Evolutionary conservation across 2,329 filamentous ascomycete species (phyloP), one percentile per base, ranked within the genome.

Genomic region (Herpotrichia juniperi): DNA sequence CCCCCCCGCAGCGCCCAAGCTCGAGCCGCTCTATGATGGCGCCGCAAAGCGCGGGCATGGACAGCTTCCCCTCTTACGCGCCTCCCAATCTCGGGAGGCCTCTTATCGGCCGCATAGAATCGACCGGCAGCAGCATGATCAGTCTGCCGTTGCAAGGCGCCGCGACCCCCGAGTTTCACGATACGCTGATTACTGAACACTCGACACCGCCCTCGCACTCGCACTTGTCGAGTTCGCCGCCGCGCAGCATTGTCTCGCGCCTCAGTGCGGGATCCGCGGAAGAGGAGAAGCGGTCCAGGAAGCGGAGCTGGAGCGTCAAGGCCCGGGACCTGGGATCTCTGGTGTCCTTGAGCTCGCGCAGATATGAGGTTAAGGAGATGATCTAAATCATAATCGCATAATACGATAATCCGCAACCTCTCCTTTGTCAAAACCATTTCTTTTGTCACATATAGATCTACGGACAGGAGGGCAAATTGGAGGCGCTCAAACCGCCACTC

Each of bases 241-340:
- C 24, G 4, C 26, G 47, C 25, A 44, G 39, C 40, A 30, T 30
- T 11, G 17, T 30, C 11, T 28, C 24, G 2, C 40, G 40, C 9
- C 40, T 43, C n/a, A 28, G 24, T 19, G 40, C 40, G 3, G 40
- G 30, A 28, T 43, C 40, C 24, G 40, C 40, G 9, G 40, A 43
- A 9, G 40, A 43, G 7, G 40, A 43, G 4, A 43, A 43, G 40
- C 28, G 30, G 40, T 12, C 16, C 34, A 56, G 61, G 52, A 69
- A 66, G 56, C 61, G 58, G 56, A 67, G 63, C 39, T 70, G 67
- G 67, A 68, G 56, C 48, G 54, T 68, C 35, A 65, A 68, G 32
- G 58, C 60, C 12, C 54, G 59, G 30, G n/a, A n/a, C n/a, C n/a
- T n/a, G n/a, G n/a, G n/a, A n/a, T n/a, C n/a, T n/a, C n/a, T n/a